Conservation (phyloP, 768 basidiomycete species). For the Hemileccinum impolitum region DNA sequence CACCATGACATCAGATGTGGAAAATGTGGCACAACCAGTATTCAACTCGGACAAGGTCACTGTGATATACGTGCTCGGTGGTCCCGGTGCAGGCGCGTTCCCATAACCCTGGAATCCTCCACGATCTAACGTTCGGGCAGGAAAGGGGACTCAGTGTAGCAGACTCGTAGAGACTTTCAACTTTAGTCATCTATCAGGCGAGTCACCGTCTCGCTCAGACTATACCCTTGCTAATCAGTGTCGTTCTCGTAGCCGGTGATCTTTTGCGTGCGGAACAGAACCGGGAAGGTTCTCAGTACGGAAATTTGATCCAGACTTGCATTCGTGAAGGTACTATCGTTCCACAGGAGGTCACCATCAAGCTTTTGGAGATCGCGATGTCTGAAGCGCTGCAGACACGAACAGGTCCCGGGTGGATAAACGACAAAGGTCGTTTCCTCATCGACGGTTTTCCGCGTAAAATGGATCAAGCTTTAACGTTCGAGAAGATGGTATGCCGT, state of each 20-base stretch:
- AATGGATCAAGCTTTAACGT: slow-evolving; percentile 95
- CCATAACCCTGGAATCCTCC: slow-evolving; percentile 2
- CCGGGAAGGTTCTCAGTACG: slow-evolving; percentile 79
- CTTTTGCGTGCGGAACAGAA: slow-evolving; percentile 92
- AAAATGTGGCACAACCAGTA: slow-evolving; percentile 7
- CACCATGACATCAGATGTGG: slow-evolving; percentile 15
- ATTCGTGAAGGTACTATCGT: slow-evolving; percentile 93
- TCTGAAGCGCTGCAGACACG: slow-evolving; percentile 47
- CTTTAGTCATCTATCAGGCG: slow-evolving; percentile 93
- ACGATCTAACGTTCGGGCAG: slow-evolving; percentile 38
- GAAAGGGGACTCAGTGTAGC: slow-evolving; percentile 94
- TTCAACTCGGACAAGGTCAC: slow-evolving; percentile 75
- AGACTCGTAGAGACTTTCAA: slow-evolving; percentile 78
- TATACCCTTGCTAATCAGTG: slow-evolving; percentile 9
- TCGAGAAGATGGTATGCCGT: slow-evolving; percentile 72
- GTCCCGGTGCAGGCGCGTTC: slow-evolving; percentile 84
- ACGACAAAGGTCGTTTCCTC: slow-evolving; percentile 81
- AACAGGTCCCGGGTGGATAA: slow-evolving; percentile 56
- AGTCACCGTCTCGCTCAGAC: slow-evolving; percentile 15
- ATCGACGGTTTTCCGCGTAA: slow-evolving; percentile 98
- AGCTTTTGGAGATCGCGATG: slow-evolving; percentile 94
- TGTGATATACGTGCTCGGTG: slow-evolving; percentile 94
- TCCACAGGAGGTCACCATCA: slow-evolving; percentile 95
- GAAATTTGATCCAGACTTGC: slow-evolving; percentile 78
- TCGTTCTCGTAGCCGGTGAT: slow-evolving; percentile 73